Percentiles rank a stretch among this genome's conserved stretches.
Evolutionary conservation across 768 basidiomycete species (phyloP).

Genomic region (Royoungia palumana): DNA sequence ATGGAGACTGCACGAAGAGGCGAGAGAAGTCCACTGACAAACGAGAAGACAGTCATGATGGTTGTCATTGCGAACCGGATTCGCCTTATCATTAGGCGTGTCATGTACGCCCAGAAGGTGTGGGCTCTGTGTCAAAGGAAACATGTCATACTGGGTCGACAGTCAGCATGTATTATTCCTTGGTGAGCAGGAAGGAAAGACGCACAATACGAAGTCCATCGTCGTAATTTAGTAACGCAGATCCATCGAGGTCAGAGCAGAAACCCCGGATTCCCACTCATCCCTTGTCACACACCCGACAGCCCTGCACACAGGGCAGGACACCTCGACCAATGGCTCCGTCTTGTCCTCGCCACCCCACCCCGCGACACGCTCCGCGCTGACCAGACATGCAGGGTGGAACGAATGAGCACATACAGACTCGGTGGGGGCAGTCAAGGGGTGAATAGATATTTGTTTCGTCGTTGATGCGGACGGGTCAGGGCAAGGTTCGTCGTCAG

Average conservation of each 20-base stretch:
- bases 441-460: slow-evolving; percentile 25
- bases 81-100: slow-evolving; percentile 3
- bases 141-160: neutral
- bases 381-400: slow-evolving; percentile 71
- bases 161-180: neutral
- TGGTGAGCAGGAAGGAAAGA: neutral
- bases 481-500: slow-evolving; percentile 63
- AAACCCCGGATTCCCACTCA: slow-evolving; percentile 58
- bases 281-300: slow-evolving; percentile 54
- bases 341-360: slow-evolving; percentile 50
- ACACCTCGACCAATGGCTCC: slow-evolving; percentile 53
- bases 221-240: neutral
- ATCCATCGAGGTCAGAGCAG: slow-evolving; percentile 19
- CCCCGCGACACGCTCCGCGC: slow-evolving; percentile 60
- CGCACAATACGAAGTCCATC: neutral
- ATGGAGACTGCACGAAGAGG: slow-evolving; percentile 14
- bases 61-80: neutral
- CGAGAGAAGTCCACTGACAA: neutral
- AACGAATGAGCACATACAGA: slow-evolving; percentile 61
- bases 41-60: neutral
- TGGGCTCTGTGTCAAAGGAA: neutral
- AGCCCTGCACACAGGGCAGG: slow-evolving; percentile 68
- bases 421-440: slow-evolving; percentile 8
- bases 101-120: neutral
- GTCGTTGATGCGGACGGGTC: slow-evolving; percentile 19